phyloP scores from a whole-genome alignment of 306 rosid species.

The Mimosa bimucronata region DNA sequence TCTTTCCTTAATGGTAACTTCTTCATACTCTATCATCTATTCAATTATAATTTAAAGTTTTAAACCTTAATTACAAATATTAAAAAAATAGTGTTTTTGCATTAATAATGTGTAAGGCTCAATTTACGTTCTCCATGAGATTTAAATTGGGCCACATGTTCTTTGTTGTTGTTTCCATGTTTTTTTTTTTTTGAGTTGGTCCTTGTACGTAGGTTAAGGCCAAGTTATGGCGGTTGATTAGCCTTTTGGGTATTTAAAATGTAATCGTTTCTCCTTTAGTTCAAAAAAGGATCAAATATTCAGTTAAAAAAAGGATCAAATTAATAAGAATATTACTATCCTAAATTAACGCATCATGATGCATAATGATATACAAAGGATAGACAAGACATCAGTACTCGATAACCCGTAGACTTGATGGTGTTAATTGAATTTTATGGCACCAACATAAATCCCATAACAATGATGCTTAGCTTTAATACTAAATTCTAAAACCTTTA shows the following conservation, averaged over 20 bases:
- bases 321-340: too few relatives aligned
- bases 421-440: neutral
- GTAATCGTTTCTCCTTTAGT: too few relatives aligned
- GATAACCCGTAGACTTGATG: neutral
- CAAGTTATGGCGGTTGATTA: neutral
- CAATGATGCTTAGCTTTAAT: neutral
- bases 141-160: neutral
- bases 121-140: neutral
- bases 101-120: neutral
- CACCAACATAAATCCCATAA: neutral
- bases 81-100: too few relatives aligned
- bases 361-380: neutral
- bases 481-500: neutral
- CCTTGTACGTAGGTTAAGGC: neutral
- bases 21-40: neutral
- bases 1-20: neutral
- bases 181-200: neutral
- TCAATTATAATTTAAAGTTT: too few relatives aligned
- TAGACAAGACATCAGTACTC: neutral
- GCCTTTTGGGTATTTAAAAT: neutral
- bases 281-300: too few relatives aligned
- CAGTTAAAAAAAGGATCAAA: too few relatives aligned
- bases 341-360: neutral
- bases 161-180: neutral
- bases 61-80: too few relatives aligned